Conservation (phyloP, 225 moss, liverwort and hornwort species). For the Straminergon stramineum region DNA sequence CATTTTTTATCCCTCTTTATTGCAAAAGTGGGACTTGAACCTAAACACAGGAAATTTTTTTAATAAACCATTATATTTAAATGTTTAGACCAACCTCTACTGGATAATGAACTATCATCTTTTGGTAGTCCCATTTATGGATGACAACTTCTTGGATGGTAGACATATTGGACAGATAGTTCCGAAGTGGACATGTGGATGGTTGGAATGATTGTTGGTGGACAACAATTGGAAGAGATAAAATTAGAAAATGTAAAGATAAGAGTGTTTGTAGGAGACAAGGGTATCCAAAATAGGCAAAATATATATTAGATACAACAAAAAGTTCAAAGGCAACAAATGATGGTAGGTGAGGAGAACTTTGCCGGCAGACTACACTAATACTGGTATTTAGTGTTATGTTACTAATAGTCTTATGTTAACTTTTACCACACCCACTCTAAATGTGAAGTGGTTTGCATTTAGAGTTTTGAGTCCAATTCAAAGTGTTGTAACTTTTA, state of each 20-base stretch:
- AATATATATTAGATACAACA: neutral
- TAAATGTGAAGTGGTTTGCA: no score
- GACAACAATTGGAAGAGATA: accelerated
- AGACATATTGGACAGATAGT: neutral
- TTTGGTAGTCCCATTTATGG: accelerated
- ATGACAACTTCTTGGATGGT: neutral
- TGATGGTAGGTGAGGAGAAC: neutral
- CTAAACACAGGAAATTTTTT: neutral
- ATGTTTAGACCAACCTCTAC: neutral
- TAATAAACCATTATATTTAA: neutral
- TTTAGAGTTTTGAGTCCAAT: no score
- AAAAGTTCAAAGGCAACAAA: neutral
- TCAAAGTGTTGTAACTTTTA: no score
- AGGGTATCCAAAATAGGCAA: neutral
- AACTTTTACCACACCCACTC: no score
- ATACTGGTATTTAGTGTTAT: no score
- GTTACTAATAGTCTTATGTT: no score
- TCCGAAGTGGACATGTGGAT: neutral
- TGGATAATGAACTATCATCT: neutral
- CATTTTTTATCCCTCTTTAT: neutral
- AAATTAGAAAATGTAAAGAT: neutral
- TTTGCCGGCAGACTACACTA: accelerated
- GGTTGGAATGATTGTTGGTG: neutral
- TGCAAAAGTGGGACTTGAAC: neutral
- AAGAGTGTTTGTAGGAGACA: neutral